Base-by-base conservation (phyloP, 495 filamentous ascomycete species). In the Neurospora pannonica region DNA sequence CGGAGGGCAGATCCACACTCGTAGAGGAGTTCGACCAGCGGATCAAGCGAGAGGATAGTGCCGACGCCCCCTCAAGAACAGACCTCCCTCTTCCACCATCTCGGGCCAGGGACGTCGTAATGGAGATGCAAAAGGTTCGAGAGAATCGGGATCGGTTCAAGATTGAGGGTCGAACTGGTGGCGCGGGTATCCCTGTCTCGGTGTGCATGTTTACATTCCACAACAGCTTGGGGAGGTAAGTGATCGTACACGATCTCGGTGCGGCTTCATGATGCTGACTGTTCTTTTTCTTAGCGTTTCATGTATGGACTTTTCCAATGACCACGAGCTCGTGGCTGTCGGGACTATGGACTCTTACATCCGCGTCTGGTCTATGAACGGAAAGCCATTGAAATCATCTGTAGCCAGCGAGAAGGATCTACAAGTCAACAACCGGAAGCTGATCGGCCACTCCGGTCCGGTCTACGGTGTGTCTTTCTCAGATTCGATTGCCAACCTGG, bases 121-220 rank as follows among this genome's bases (percentile, higher is more conserved):
- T 97, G 86, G 97, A 98, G 78, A 92, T 98, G 74, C 93, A 94
- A 79, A 93, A 94, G 83, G 91, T 98, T n/a, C 93, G 92, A 73
- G 96, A 99, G 79, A 92, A 95, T 77, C 90, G 96, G 17, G 95
- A 98, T 78, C 87, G 94, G 34, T 97, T 97, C 81, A 89, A 88
- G 71, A 93, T 99, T 70, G 90, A 93, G 72, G 89, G 90, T 48
- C 87, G 92, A 28, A 94, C 92, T 46, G 93, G 93, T 46, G 94
- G 94, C 37, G 86, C 93, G 70, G 93, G 93, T 8, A 89, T 93
- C 67, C 92, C 89, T 60, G 86, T 97, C 36, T 96, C 93, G 77
- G 90, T 96, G 13, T 93, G 90, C 86, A 97, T 98, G 92, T 97
- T 94, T 78, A 98, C 96, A 0, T 97, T 98, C 78, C 97, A 99